Percentiles rank a stretch among this genome's conserved stretches.
Conservation (phyloP, 176 grass and related monocot genomes). For the Musa troglodytarum region DNA sequence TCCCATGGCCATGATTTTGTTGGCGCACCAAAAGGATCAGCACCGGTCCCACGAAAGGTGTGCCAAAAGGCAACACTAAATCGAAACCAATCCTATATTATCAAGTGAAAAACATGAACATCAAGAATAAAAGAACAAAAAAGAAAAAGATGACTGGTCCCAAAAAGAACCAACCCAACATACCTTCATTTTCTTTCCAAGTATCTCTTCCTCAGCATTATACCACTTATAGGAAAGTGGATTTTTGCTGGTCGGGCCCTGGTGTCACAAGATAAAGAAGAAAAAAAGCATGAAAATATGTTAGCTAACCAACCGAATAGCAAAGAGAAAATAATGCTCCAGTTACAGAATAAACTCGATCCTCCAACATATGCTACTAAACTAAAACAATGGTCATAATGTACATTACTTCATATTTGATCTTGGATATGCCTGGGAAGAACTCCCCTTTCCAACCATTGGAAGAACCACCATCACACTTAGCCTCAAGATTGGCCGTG, state of each 20-base stretch:
- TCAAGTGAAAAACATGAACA: neutral
- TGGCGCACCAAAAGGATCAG: slow-evolving; percentile 69
- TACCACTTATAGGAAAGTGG: slow-evolving; percentile 92
- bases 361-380: neutral
- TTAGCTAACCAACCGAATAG: neutral
- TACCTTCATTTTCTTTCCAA: slow-evolving; percentile 98
- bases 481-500: slow-evolving; percentile 41
- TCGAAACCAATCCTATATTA: slow-evolving; percentile 73
- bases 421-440: slow-evolving; percentile 63
- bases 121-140: neutral
- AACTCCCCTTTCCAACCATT: slow-evolving; percentile 73
- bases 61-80: slow-evolving; percentile 94
- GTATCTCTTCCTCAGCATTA: slow-evolving; percentile 77
- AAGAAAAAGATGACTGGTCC: neutral
- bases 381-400: neutral
- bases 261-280: neutral
- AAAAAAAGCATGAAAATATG: neutral
- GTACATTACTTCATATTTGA: slow-evolving; percentile 75
- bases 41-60: slow-evolving; percentile 71
- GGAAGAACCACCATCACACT: slow-evolving; percentile 34
- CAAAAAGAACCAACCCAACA: neutral
- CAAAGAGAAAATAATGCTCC: neutral
- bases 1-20: slow-evolving; percentile 96
- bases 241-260: slow-evolving; percentile 76
- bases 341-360: neutral